Conservation (phyloP, 768 basidiomycete species). For the Trametes sanguinea region DNA sequence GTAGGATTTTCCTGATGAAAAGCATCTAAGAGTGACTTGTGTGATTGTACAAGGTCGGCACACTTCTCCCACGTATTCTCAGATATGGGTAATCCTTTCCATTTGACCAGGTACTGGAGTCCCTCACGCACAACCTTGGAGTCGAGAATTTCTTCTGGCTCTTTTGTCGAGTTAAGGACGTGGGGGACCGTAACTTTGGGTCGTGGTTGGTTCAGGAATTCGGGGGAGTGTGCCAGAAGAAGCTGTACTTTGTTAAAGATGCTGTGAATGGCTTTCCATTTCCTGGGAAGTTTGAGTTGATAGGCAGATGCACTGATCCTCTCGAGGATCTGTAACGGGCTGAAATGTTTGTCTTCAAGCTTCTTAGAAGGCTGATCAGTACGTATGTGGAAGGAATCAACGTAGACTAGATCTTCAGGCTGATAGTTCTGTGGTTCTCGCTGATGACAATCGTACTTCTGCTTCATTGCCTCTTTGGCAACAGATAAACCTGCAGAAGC, state of each 20-base stretch:
- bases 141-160: constrained; percentile 30
- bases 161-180: constrained; percentile 7
- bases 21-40: neutral
- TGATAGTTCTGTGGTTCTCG: constrained; percentile 5
- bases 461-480: constrained; percentile 33
- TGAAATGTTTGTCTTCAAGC: constrained; percentile 22
- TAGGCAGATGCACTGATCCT: constrained; percentile 28
- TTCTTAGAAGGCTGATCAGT: too few relatives aligned
- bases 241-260: constrained; percentile 27
- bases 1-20: constrained; percentile 20
- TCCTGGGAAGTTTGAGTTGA: constrained; percentile 27
- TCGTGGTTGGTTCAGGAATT: constrained; percentile 12
- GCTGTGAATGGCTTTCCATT: constrained; percentile 31
- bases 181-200: constrained; percentile 19
- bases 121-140: neutral
- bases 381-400: constrained; percentile 31
- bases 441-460: neutral
- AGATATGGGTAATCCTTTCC: constrained; percentile 27
- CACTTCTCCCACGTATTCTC: constrained; percentile 26
- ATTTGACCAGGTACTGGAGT: constrained; percentile 32
- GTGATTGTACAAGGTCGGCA: neutral
- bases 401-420: constrained; percentile 29
- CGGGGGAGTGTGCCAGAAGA: constrained; percentile 17
- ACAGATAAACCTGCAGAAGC: constrained; percentile 15
- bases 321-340: constrained; percentile 31